phyloP scores from a whole-genome alignment of 2,329 filamentous ascomycete genomes.

The Gnomoniopsis smithogilvyi region DNA sequence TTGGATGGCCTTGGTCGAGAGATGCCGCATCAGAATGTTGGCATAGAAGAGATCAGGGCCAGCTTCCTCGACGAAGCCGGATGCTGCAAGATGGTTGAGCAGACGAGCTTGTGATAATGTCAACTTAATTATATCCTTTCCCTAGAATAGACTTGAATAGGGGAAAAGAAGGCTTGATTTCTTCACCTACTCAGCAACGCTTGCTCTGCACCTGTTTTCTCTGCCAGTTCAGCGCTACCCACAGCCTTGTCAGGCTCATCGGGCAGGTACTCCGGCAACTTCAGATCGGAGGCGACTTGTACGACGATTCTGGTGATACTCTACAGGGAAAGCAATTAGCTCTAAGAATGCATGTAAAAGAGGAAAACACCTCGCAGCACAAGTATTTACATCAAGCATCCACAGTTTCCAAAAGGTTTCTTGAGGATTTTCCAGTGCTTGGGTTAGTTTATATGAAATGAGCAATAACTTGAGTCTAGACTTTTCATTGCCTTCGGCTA shows the following conservation, averaged over 20 bases:
- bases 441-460: neutral
- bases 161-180: no score
- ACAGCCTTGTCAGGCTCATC: neutral
- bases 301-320: neutral
- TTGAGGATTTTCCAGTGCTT: neutral
- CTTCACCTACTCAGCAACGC: neutral
- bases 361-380: neutral
- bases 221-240: neutral
- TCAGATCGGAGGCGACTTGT: neutral
- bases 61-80: neutral
- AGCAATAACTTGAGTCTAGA: neutral
- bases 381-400: neutral
- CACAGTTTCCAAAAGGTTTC: neutral
- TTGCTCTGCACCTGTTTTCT: neutral
- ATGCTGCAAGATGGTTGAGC: conserved; percentile 2
- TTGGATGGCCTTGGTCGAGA: neutral
- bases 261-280: neutral
- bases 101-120: neutral
- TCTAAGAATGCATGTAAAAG: neutral
- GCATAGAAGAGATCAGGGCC: conserved; percentile 1
- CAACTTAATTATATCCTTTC: neutral
- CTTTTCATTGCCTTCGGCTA: neutral
- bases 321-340: neutral
- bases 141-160: no score
- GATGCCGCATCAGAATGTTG: neutral